phyloP scores from a whole-genome alignment of 2,329 filamentous ascomycete species.

The Talaromyces albobiverticillius region DNA sequence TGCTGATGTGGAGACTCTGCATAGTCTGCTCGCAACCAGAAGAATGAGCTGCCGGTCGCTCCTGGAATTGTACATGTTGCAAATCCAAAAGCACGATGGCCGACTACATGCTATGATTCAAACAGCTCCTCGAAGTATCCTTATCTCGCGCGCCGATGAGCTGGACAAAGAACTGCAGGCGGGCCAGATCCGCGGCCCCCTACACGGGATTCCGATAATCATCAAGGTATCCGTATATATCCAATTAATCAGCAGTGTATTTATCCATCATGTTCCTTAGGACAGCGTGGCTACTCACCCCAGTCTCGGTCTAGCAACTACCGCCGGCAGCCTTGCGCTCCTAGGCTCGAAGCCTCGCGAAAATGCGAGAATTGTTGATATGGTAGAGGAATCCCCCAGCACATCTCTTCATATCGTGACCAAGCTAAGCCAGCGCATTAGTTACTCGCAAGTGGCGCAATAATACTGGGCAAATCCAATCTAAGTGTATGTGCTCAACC shows the following conservation, averaged over 20 bases:
- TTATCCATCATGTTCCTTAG: neutral
- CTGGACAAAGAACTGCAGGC: neutral
- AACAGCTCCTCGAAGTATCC: neutral
- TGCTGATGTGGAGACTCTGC: no score
- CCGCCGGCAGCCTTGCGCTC: neutral
- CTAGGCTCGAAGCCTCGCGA: neutral
- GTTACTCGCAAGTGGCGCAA: neutral
- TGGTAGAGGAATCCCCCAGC: neutral
- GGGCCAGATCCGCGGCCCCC: neutral
- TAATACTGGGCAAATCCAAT: neutral
- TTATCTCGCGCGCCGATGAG: neutral
- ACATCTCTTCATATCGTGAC: neutral
- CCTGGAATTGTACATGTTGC: no score
- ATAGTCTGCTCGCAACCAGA: no score
- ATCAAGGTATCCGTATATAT: neutral
- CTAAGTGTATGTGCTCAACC: neutral
- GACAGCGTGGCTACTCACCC: neutral
- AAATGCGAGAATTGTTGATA: neutral
- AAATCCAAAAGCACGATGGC: no score
- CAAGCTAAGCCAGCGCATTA: neutral
- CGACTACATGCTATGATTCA: neutral
- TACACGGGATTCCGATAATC: neutral
- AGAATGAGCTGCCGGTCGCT: no score
- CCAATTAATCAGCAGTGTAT: neutral
- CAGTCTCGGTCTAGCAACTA: neutral